Evolutionary conservation across 2,329 filamentous ascomycete species (phyloP).

Genomic region (Aspergillus hiratsukae): DNA sequence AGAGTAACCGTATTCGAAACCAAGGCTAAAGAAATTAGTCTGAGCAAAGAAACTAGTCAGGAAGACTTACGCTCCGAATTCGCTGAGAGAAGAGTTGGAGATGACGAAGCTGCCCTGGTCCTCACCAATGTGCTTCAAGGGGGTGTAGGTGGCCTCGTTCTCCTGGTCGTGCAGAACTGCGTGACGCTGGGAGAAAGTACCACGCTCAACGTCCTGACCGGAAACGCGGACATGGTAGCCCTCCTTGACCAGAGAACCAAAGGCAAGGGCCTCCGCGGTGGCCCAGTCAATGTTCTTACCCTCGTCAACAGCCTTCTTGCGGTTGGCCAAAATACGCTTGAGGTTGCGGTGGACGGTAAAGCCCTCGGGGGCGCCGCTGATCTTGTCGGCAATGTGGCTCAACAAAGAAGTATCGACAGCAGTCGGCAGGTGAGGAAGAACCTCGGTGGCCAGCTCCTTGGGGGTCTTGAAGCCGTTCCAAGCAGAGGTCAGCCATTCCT

Average conservation of each 20-base stretch:
- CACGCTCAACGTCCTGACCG: conserved; percentile 97
- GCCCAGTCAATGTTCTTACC: conserved; percentile 97
- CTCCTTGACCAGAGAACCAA: conserved; percentile 84
- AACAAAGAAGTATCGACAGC: conserved; percentile 69
- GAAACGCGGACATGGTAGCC: conserved; percentile 97
- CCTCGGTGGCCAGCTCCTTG: conserved; percentile 91
- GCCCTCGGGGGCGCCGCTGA: conserved; percentile 73
- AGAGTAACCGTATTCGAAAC: conserved; percentile 98
- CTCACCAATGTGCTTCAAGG: conserved; percentile 80
- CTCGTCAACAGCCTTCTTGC: conserved; percentile 87
- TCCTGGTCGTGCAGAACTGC: conserved; percentile 97
- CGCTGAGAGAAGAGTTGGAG: conserved; percentile 84
- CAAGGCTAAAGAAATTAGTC: conserved; percentile 68
- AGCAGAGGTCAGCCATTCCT: conserved; percentile 97
- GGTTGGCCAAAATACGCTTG: conserved; percentile 86
- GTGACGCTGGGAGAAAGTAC: conserved; percentile 97
- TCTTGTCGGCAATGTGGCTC: conserved; percentile 75
- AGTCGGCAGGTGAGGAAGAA: conserved; percentile 86
- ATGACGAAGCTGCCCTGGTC: conserved; percentile 96
- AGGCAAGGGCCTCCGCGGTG: conserved; percentile 91
- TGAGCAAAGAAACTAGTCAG: not conserved
- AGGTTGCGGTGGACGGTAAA: conserved; percentile 92
- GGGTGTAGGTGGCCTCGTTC: conserved; percentile 86
- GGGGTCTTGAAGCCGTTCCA: conserved; percentile 99
- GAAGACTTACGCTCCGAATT: conserved; percentile 57